Conservation (phyloP, 192 early-diverging fungal species). For the Dissophora ornata region DNA sequence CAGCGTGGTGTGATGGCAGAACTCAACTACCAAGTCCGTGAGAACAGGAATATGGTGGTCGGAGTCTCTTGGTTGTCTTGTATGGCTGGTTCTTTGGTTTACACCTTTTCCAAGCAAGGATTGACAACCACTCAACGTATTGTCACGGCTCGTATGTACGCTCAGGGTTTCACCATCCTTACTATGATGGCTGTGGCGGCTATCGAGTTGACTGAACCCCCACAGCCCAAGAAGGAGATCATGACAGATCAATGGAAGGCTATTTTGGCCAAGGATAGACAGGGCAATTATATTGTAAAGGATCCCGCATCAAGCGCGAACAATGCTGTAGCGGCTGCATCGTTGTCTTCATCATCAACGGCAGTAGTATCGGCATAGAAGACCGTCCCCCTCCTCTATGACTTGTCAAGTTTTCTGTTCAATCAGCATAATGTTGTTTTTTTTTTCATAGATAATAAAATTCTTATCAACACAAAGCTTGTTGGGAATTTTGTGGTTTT, state of each 20-base stretch:
- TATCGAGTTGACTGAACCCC: slow-evolving; percentile 34
- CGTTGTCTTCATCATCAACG: slow-evolving; percentile 10
- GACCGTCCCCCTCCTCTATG: background rate
- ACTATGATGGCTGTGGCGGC: slow-evolving; percentile 53
- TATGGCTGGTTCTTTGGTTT: slow-evolving; percentile 48
- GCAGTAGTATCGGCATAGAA: slow-evolving; percentile 3
- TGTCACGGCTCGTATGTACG: slow-evolving; percentile 55
- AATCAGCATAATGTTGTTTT: no score
- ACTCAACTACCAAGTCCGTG: slow-evolving; percentile 51
- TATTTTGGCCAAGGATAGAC: slow-evolving; percentile 50
- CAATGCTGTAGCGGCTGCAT: slow-evolving; percentile 14
- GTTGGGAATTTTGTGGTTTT: no score
- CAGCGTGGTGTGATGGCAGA: slow-evolving; percentile 42
- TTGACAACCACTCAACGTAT: slow-evolving; percentile 49
- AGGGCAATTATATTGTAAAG: slow-evolving; percentile 51
- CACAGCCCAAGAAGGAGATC: slow-evolving; percentile 28
- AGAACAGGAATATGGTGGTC: slow-evolving; percentile 47
- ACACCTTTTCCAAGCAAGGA: slow-evolving; percentile 50
- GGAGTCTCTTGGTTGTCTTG: slow-evolving; percentile 41
- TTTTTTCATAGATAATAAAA: no score
- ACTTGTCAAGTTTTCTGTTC: no score
- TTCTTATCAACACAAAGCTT: no score
- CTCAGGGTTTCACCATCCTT: slow-evolving; percentile 50
- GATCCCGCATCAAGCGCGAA: background rate
- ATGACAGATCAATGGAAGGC: slow-evolving; percentile 54